A percentile compares a stretch with the other conserved stretches of the same genome.
Conservation (phyloP, 2,329 filamentous ascomycete genomes). For the Gnomoniopsis smithogilvyi region DNA sequence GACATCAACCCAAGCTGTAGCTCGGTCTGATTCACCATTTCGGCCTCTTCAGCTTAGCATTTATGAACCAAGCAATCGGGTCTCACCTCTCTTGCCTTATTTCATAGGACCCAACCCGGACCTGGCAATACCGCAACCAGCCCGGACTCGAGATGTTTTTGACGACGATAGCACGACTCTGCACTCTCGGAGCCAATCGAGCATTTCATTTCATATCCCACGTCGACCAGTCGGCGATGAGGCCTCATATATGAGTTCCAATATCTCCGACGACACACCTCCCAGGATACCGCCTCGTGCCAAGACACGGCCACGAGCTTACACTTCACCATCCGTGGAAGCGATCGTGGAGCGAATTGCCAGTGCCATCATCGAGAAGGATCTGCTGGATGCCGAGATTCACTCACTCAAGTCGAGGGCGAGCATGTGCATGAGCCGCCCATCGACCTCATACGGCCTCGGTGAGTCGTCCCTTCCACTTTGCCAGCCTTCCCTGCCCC, state of each 20-base stretch:
- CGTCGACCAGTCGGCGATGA: constrained; percentile 38
- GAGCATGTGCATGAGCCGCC: constrained; percentile 52
- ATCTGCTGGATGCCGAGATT: constrained; percentile 56
- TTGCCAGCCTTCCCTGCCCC: neutral
- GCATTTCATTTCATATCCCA: constrained; percentile 55
- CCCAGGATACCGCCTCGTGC: constrained; percentile 43
- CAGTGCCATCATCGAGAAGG: constrained; percentile 55
- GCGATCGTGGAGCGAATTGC: constrained; percentile 54
- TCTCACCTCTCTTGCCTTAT: constrained; percentile 56
- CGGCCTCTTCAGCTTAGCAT: constrained; percentile 57
- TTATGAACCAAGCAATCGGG: constrained; percentile 39
- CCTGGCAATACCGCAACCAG: constrained; percentile 38
- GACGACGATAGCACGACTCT: constrained; percentile 33
- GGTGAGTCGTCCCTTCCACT: constrained; percentile 23
- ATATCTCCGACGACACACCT: constrained; percentile 28
- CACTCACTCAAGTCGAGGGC: constrained; percentile 59
- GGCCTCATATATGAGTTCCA: constrained; percentile 28
- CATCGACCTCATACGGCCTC: constrained; percentile 46
- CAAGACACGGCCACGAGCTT: constrained; percentile 35
- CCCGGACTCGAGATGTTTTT: constrained; percentile 29
- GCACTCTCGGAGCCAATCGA: constrained; percentile 45
- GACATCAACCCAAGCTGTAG: constrained; percentile 24
- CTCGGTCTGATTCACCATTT: constrained; percentile 37
- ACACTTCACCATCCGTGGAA: constrained; percentile 46
- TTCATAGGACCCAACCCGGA: constrained; percentile 38